Percentiles rank a stretch among this genome's conserved stretches.
Evolutionary conservation across 2,329 filamentous ascomycete species (phyloP).

Genomic region (Colletotrichum higginsianum): DNA sequence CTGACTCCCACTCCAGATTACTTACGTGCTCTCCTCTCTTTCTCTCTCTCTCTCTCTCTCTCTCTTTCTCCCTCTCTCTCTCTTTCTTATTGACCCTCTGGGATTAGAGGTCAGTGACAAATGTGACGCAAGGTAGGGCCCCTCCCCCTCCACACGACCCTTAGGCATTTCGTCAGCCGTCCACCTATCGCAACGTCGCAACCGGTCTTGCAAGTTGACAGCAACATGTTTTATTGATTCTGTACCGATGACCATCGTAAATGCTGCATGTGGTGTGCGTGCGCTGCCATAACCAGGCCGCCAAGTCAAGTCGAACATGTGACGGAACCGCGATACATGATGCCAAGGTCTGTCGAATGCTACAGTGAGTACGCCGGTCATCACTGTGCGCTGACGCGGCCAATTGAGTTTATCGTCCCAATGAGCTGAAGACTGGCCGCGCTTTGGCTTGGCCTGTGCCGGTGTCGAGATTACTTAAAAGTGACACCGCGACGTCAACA

Average conservation of each 20-base stretch:
- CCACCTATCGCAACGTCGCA: slow-evolving; percentile 28
- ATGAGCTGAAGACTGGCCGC: slow-evolving; percentile 29
- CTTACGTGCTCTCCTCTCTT: no score
- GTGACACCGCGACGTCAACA: slow-evolving; percentile 29
- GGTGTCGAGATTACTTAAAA: slow-evolving; percentile 23
- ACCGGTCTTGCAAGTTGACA: not conserved
- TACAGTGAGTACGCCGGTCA: not conserved
- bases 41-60: no score
- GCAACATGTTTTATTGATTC: not conserved
- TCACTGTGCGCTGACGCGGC: slow-evolving; percentile 18
- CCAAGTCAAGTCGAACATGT: not conserved
- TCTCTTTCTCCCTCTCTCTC: not conserved
- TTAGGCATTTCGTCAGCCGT: slow-evolving; percentile 31
- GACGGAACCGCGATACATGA: slow-evolving; percentile 2
- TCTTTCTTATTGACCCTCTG: not conserved
- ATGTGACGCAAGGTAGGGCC: not conserved
- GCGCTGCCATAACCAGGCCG: not conserved
- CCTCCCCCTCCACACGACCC: slow-evolving; percentile 6
- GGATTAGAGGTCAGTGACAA: not conserved
- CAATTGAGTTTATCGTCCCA: slow-evolving; percentile 37
- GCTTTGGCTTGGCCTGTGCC: slow-evolving; percentile 25
- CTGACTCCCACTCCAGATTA: not conserved
- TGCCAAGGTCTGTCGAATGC: slow-evolving; percentile 26
- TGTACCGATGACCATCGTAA: not conserved
- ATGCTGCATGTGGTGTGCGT: not conserved